phyloP scores from a whole-genome alignment of 2,329 filamentous ascomycete species.

The Onygenales sp. region DNA sequence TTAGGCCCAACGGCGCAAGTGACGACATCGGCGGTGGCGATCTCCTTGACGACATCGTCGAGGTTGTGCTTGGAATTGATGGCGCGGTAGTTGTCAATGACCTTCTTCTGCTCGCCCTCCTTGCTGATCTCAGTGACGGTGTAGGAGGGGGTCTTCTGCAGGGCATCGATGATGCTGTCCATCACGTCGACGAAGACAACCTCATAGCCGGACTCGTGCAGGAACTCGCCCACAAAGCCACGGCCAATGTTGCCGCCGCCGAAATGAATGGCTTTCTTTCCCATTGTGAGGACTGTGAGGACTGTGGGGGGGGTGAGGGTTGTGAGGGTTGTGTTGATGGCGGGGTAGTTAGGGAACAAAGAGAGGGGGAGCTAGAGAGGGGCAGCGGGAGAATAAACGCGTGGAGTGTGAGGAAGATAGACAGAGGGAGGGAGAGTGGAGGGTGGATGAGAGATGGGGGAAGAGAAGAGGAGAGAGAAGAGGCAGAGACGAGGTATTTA shows the following conservation, averaged over 20 bases:
- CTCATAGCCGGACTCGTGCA: slow-evolving; percentile 90
- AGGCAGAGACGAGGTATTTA: neutral
- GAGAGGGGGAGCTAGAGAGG: too few relatives aligned
- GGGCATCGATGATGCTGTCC: slow-evolving; percentile 66
- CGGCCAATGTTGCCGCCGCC: slow-evolving; percentile 80
- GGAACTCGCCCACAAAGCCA: slow-evolving; percentile 82
- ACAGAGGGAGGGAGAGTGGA: too few relatives aligned
- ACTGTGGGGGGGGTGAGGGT: neutral
- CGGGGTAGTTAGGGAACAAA: neutral
- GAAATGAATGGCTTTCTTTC: slow-evolving; percentile 66
- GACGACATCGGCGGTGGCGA: slow-evolving; percentile 77
- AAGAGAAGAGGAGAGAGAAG: neutral
- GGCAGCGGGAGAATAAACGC: too few relatives aligned
- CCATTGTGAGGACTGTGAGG: slow-evolving; percentile 20
- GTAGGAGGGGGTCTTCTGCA: slow-evolving; percentile 71
- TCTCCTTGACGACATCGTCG: slow-evolving; percentile 71
- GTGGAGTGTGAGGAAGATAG: too few relatives aligned
- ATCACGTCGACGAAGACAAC: slow-evolving; percentile 95
- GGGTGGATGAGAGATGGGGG: neutral
- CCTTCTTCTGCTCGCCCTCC: slow-evolving; percentile 70
- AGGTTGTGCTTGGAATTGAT: slow-evolving; percentile 89
- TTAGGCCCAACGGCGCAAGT: slow-evolving; percentile 96
- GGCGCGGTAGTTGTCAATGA: slow-evolving; percentile 90
- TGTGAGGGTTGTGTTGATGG: neutral
- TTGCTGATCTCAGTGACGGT: slow-evolving; percentile 86